Percentiles rank a stretch among this genome's conserved stretches.
Evolutionary conservation across 345 rosid genomes (phyloP).

Genomic region (Carallia pectinifolia): DNA sequence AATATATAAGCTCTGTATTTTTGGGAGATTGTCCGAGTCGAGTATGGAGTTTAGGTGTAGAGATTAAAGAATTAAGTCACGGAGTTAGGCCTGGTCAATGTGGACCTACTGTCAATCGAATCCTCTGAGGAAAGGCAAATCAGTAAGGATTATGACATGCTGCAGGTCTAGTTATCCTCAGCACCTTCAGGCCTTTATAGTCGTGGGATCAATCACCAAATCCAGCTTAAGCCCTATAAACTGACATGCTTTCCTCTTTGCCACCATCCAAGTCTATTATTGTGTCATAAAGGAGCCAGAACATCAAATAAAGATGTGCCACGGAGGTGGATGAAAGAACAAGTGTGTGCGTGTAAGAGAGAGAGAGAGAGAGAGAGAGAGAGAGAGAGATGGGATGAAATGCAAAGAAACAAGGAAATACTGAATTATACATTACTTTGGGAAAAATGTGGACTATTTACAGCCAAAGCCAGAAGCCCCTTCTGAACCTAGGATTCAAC

Average conservation of each 20-base stretch:
- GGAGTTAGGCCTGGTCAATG: no score
- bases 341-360: no score
- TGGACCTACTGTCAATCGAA: no score
- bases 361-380: neutral
- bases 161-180: no score
- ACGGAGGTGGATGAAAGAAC: neutral
- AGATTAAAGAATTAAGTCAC: no score
- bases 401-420: slow-evolving; percentile 2
- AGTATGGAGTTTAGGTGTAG: no score
- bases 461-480: slow-evolving; percentile 18
- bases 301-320: neutral
- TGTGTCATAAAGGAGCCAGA: no score
- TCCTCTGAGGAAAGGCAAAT: no score
- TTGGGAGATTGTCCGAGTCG: no score
- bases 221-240: neutral
- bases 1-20: no score
- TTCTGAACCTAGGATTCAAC: slow-evolving; percentile 24
- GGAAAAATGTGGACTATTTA: slow-evolving; percentile 26
- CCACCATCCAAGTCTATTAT: neutral
- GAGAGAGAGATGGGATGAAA: neutral
- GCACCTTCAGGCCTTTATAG: neutral
- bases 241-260: neutral
- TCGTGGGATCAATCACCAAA: neutral
- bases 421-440: slow-evolving; percentile 17
- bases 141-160: no score